A percentile compares a stretch with the other conserved stretches of the same genome.
These are phyloP conservation scores for Diospyros lotus DNA, from an alignment of 148 eudicot genomes.

Conservation along the genomic window DNA sequence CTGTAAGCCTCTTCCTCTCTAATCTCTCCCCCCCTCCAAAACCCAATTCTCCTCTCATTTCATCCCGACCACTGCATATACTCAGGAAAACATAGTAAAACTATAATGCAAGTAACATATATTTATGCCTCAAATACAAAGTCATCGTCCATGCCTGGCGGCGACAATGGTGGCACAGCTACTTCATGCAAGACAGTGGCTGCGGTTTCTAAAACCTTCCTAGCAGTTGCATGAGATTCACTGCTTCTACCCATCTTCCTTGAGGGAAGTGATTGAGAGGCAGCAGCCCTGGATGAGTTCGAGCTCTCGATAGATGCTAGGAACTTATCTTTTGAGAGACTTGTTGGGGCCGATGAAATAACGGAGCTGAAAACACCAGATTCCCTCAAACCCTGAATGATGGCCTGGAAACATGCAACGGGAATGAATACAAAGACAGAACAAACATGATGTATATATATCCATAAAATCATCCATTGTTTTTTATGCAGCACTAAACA, in stretches of 20 bases:
- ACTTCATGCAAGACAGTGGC: slow-evolving; percentile 30
- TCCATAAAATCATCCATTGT: background rate
- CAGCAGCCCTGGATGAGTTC: slow-evolving; percentile 40
- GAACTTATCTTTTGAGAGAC: slow-evolving; percentile 46
- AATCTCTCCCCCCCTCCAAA: too few species aligned
- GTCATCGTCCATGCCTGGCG: slow-evolving; percentile 44
- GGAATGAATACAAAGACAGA: background rate
- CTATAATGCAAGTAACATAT: background rate
- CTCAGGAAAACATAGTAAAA: too few species aligned
- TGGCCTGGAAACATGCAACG: slow-evolving; percentile 37
- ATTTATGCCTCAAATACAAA: slow-evolving; percentile 30
- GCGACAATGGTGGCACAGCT: slow-evolving; percentile 77
- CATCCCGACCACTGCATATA: too few species aligned
- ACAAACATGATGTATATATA: background rate
- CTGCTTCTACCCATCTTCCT: slow-evolving; percentile 43
- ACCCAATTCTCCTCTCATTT: too few species aligned
- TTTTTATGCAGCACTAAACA: too few species aligned
- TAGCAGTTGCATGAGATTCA: slow-evolving; percentile 47
- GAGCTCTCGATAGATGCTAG: slow-evolving; percentile 48
- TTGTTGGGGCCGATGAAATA: slow-evolving; percentile 52
- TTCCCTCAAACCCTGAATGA: slow-evolving; percentile 76
- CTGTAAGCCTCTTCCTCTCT: too few species aligned
- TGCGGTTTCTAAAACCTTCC: slow-evolving; percentile 40
- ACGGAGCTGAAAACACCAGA: slow-evolving; percentile 64
- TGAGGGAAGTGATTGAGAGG: slow-evolving; percentile 29